These are phyloP conservation scores for Lepidium campestre DNA, from an alignment of 441 rosid genomes.

Conservation along the genomic window DNA sequence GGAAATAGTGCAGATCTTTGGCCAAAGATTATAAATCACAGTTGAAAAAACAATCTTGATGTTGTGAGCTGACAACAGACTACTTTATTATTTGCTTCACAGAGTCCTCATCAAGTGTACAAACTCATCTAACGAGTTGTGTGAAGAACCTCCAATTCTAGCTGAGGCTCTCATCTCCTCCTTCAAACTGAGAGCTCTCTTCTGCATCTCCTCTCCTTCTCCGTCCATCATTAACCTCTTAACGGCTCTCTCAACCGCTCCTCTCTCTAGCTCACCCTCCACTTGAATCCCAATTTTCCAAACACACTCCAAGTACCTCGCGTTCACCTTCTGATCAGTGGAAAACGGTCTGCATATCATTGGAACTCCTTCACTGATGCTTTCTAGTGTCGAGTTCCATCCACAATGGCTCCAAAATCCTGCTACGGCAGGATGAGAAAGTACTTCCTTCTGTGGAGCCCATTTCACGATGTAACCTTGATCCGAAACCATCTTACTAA, in stretches of 20 bases:
- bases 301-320: conserved; percentile 29
- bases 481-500: not conserved
- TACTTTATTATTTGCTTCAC: not conserved
- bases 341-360: conserved; percentile 29
- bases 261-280: conserved; percentile 23
- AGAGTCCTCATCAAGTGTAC: conserved; percentile 10
- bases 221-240: conserved; percentile 30
- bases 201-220: conserved; percentile 34
- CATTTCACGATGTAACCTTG: conserved; percentile 36
- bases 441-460: conserved; percentile 39
- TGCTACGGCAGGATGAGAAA: conserved; percentile 37
- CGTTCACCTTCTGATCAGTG: conserved; percentile 27
- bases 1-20: no score
- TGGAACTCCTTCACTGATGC: conserved; percentile 39
- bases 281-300: conserved; percentile 35
- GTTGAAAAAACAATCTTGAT: not conserved
- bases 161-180: conserved; percentile 7
- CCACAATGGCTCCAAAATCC: conserved; percentile 48
- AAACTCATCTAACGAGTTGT: conserved; percentile 12
- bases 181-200: conserved; percentile 22
- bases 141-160: conserved; percentile 26
- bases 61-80: not conserved
- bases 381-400: conserved; percentile 44
- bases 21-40: no score
- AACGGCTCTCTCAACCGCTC: conserved; percentile 20